These are phyloP conservation scores for Tetradesmus obliquus DNA, from an alignment of 139 green algal species.

Conservation along the genomic window DNA sequence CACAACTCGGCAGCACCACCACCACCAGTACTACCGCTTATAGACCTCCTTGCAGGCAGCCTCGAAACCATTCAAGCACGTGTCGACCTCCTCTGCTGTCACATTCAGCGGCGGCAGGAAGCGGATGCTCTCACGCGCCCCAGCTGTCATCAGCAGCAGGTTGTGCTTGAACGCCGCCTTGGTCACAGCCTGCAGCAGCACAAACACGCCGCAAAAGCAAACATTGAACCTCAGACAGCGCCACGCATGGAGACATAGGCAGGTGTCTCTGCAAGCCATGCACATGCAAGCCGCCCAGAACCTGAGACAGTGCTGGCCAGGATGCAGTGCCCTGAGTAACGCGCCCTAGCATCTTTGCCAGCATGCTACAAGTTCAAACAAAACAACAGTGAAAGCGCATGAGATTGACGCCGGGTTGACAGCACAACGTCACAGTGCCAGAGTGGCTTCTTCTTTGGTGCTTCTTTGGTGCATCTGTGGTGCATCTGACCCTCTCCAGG, in stretches of 20 bases:
- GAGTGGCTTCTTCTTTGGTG: too few relatives aligned
- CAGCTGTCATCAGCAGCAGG: conserved; percentile 81
- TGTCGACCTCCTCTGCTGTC: conserved; percentile 64
- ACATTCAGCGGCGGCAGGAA: conserved; percentile 87
- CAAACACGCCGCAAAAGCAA: background rate
- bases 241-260: background rate
- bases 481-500: too few relatives aligned
- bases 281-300: too few relatives aligned
- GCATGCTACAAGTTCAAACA: too few relatives aligned
- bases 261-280: background rate
- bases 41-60: conserved; percentile 62
- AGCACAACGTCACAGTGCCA: too few relatives aligned
- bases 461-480: too few relatives aligned
- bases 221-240: background rate
- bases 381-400: too few relatives aligned
- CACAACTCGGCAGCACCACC: background rate
- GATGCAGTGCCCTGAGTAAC: background rate
- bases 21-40: background rate
- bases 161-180: conserved; percentile 62
- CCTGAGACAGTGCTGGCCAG: too few relatives aligned
- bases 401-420: too few relatives aligned
- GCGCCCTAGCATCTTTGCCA: too few relatives aligned
- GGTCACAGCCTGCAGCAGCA: conserved; percentile 49
- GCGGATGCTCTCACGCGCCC: conserved; percentile 78
- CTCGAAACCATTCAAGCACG: conserved; percentile 64